A percentile compares a stretch with the other conserved stretches of the same genome.
Evolutionary conservation across 176 grass and related monocot genomes (phyloP).

Genomic region (Raddia guianensis): DNA sequence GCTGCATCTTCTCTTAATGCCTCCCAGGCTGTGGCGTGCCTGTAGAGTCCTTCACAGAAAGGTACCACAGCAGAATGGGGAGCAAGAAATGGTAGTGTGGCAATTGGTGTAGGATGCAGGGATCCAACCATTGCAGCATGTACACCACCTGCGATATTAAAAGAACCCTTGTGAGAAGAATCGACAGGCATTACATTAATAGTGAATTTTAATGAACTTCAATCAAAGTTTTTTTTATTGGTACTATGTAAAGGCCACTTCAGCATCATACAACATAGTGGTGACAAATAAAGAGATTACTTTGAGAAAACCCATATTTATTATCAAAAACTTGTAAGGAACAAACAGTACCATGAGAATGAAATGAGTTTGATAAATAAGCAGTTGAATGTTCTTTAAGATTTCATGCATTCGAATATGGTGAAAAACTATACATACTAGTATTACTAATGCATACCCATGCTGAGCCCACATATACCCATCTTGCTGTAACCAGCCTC

Average conservation of each 20-base stretch:
- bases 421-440: neutral
- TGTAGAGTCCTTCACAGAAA: conserved; percentile 86
- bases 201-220: neutral
- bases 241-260: neutral
- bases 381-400: neutral
- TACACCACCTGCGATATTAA: conserved; percentile 69
- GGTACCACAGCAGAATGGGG: conserved; percentile 92
- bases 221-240: neutral
- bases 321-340: neutral
- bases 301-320: neutral
- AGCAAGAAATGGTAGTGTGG: conserved; percentile 92
- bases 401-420: neutral
- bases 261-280: conserved; percentile 26
- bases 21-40: conserved; percentile 85
- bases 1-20: conserved; percentile 80
- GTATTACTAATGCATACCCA: conserved; percentile 58
- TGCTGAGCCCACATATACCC: conserved; percentile 95
- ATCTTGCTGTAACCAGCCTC: conserved; percentile 89
- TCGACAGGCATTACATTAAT: neutral
- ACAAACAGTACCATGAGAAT: neutral
- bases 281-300: conserved; percentile 15
- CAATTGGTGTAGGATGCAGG: conserved; percentile 88
- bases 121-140: conserved; percentile 99
- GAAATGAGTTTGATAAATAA: conserved; percentile 16
- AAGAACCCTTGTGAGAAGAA: conserved; percentile 22